Evolutionary conservation across 192 early-diverging fungal species (phyloP).

Genomic region (Podila horticola): DNA sequence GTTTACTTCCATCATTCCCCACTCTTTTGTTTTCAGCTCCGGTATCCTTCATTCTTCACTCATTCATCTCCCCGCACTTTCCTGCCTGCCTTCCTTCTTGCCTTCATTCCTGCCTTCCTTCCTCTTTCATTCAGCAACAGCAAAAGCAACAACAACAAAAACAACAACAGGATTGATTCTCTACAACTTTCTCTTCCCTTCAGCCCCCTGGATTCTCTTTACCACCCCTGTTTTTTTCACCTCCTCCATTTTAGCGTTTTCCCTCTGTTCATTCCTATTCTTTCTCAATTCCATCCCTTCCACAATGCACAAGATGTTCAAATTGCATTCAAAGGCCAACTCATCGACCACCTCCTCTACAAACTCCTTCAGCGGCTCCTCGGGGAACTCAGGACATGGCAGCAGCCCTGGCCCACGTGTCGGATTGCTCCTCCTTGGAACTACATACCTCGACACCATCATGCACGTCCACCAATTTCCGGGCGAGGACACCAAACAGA

Average conservation of each 20-base stretch:
- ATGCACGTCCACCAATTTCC: conserved; percentile 69
- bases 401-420: conserved; percentile 3
- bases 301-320: conserved; percentile 44
- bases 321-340: conserved; percentile 8
- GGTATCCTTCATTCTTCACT: not conserved
- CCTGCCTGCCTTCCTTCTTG: not conserved
- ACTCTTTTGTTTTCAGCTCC: conserved; percentile 1
- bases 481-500: conserved; percentile 66
- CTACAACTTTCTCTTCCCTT: not conserved
- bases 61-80: not conserved
- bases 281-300: not conserved
- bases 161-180: no score
- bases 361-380: conserved; percentile 17
- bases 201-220: not conserved
- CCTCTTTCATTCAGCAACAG: not conserved
- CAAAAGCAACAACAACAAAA: not conserved
- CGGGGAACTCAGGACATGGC: conserved; percentile 5
- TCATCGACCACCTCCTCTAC: conserved; percentile 27
- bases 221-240: not conserved
- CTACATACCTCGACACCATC: conserved; percentile 71
- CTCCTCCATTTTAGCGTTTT: not conserved
- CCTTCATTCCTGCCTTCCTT: not conserved
- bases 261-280: not conserved
- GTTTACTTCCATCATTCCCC: not conserved
- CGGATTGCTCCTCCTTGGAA: conserved; percentile 60